Evolutionary conservation across 805 yeast species (phyloP), one percentile per base, ranked within the genome.

Genomic region (Candida sphagnicola): DNA sequence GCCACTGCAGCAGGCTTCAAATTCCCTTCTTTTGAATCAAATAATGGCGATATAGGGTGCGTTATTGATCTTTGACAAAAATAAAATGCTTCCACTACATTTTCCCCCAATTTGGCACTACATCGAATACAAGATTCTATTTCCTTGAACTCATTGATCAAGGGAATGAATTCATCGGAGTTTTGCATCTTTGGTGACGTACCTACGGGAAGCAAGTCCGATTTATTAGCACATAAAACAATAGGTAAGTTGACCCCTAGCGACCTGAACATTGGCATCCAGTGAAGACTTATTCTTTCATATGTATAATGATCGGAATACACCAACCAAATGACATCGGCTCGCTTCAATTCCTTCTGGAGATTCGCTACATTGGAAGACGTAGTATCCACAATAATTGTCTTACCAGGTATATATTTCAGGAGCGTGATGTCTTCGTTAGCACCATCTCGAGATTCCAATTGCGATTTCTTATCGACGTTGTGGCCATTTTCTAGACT

Each of bases 241-340:
- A 93, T 82, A 0, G 99, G 99, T 11, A 91, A 60, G 54, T 93
- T 93, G 41, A 91, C 88, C 3, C 99, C 99, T 74, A 88, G 71
- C 0, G 95, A 86, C 44, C 99, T 72, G 51, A 93, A 83, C 70
- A 83, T 76, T 37, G 95, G 93, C 75, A 93, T 82, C 99, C 99
- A 93, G 58, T 89, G 89, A 17, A 91, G 67, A 2, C 96, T 80
- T 4, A 93, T 78, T 34, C 98, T 72, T 57, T 93, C 98, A 56
- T 89, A 93, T 0, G 98, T 88, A 55, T 89, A 93, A 53, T 89
- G 95, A 54, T 90, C 98, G 3, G 93, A 77, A 56, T 90, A 93
- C 0, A 93, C 88, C n/a, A 93, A 72, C 91, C 96, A 85, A 2
- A 93, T 85, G 11, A 89, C 97, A 59, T 86, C 91, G 0, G 97